Evolutionary conservation across 257 asterid genomes (phyloP).

Genomic region (Gentiana straminea): DNA sequence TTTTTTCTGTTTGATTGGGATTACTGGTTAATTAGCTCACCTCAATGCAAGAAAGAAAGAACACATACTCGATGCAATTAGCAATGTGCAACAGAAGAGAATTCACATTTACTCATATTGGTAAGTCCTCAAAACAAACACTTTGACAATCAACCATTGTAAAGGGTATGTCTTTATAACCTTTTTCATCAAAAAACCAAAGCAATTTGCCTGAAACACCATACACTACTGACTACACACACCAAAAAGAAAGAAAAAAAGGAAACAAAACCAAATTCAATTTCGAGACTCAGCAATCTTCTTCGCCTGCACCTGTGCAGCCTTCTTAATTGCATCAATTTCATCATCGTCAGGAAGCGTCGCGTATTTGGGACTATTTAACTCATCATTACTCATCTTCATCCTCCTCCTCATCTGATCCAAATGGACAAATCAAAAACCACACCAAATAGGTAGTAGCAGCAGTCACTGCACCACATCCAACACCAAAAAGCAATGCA

Average conservation of each 20-base stretch:
- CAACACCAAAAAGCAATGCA: conserved; percentile 69
- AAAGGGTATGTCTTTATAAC: neutral
- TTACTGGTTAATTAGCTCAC: too few relatives aligned
- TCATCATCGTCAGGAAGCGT: conserved; percentile 30
- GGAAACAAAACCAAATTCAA: conserved; percentile 13
- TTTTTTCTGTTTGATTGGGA: too few relatives aligned
- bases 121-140: neutral
- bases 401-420: conserved; percentile 35
- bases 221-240: too few relatives aligned
- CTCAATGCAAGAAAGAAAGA: too few relatives aligned
- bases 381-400: conserved; percentile 30
- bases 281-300: conserved; percentile 10
- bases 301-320: conserved; percentile 22
- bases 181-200: conserved; percentile 3
- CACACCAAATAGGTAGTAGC: conserved; percentile 57
- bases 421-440: conserved; percentile 49
- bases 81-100: conserved; percentile 1
- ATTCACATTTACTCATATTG: conserved; percentile 4
- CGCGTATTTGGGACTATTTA: conserved; percentile 28
- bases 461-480: conserved; percentile 72
- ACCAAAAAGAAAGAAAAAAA: too few relatives aligned
- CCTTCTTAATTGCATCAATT: conserved; percentile 39
- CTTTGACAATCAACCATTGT: conserved; percentile 2
- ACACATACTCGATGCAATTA: conserved; percentile 1
- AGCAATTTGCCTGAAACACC: neutral